Conservation (phyloP, 768 basidiomycete species). For the Arthromyces matolae region DNA sequence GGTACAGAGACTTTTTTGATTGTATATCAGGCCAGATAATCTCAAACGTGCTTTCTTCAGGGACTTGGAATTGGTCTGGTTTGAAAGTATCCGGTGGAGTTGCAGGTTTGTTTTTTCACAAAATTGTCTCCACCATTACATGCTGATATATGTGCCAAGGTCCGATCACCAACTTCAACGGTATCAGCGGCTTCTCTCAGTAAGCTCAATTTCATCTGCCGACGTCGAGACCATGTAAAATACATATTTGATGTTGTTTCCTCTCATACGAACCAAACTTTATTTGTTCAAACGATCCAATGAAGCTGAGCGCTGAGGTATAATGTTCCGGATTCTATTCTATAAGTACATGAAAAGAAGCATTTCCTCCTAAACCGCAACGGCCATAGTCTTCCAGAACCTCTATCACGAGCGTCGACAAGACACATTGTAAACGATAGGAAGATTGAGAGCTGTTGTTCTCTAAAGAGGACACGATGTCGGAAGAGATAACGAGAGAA, state of each 20-base stretch:
- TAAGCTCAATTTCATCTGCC: too few species aligned
- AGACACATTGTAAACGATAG: constrained; percentile 15
- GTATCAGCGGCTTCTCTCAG: constrained; percentile 29
- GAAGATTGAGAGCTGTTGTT: background rate
- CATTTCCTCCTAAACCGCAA: constrained; percentile 32
- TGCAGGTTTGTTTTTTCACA: constrained; percentile 22
- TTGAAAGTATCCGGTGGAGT: constrained; percentile 43
- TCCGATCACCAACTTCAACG: constrained; percentile 32
- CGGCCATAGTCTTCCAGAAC: constrained; percentile 32
- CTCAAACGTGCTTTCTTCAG: constrained; percentile 19
- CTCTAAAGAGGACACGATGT: constrained; percentile 21
- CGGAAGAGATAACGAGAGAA: constrained; percentile 16
- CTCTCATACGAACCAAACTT: too few species aligned
- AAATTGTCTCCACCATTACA: background rate
- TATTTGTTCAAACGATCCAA: too few species aligned
- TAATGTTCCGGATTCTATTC: constrained; percentile 31
- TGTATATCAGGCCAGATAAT: background rate
- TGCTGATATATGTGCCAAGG: constrained; percentile 23
- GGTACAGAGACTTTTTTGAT: constrained; percentile 28
- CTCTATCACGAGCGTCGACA: constrained; percentile 16
- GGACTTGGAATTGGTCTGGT: constrained; percentile 49
- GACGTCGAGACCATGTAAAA: background rate
- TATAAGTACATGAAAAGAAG: constrained; percentile 38
- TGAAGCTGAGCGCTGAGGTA: constrained; percentile 6
- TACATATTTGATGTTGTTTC: background rate